Base-by-base conservation (phyloP, 495 filamentous ascomycete species). In the Jackrogersella multiformis region DNA sequence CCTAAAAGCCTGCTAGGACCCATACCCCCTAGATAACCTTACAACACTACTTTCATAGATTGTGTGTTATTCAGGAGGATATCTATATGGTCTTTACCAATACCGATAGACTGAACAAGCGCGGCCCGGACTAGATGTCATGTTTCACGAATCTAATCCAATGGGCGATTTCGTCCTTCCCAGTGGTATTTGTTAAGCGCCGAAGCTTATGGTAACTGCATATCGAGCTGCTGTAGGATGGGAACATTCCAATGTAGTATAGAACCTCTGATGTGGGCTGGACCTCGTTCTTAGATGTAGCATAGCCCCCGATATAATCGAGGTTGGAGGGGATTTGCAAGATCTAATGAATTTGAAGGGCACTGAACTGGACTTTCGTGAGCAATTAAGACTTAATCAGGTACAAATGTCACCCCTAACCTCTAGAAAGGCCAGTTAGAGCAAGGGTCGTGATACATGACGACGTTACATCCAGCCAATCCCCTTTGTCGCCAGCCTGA, bases 41-140 rank as follows among this genome's bases (percentile, higher is more conserved):
- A 78, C 44, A 75, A 69, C 34, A 8, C 12, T 21, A 79, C 66
- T 10, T 82, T 82, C 62, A 49, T 79, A n/a, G n/a, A n/a, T n/a
- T n/a, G n/a, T n/a, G n/a, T n/a, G n/a, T n/a, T n/a, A n/a, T n/a
- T n/a, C n/a, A n/a, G n/a, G n/a, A n/a, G n/a, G n/a, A n/a, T n/a
- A n/a, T n/a, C n/a, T n/a, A n/a, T n/a, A n/a, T n/a, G n/a, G n/a
- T n/a, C n/a, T n/a, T n/a, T n/a, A n/a, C n/a, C n/a, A n/a, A n/a
- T n/a, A n/a, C n/a, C n/a, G n/a, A n/a, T n/a, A n/a, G n/a, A n/a
- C n/a, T n/a, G n/a, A n/a, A n/a, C 79, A 35, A 81, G 73, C 61
- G 76, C 7, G 77, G 78, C 58, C 81, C 0, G 80, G 79, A 1
- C 21, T 51, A 4, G 64, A 64, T 57, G 70, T 71, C 5, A 49